Percentiles rank a stretch among this genome's conserved stretches.
These are phyloP conservation scores for Nemania sp. DNA, from an alignment of 2,329 filamentous ascomycete genomes.

Conservation along the genomic window DNA sequence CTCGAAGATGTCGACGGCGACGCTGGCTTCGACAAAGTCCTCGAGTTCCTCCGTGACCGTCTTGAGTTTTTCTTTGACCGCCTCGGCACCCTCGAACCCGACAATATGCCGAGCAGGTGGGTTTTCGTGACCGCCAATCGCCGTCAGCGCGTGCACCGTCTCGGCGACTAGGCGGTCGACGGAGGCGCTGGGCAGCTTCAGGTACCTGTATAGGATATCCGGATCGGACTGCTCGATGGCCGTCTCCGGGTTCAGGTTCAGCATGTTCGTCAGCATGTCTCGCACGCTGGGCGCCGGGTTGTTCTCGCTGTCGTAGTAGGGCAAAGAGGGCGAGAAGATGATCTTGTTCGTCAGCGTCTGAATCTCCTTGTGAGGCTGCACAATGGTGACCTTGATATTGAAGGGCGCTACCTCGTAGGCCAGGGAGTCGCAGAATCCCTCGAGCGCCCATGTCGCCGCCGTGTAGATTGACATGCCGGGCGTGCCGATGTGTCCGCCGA, in stretches of 20 bases:
- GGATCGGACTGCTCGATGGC: conserved; percentile 46
- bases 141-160: conserved; percentile 87
- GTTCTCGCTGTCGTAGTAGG: conserved; percentile 64
- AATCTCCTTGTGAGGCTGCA: conserved; percentile 94
- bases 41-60: conserved; percentile 95
- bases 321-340: conserved; percentile 78
- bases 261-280: conserved; percentile 78
- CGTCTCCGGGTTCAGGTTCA: conserved; percentile 76
- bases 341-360: conserved; percentile 85
- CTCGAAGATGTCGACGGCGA: conserved; percentile 77
- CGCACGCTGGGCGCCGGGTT: conserved; percentile 81
- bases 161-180: conserved; percentile 79
- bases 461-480: conserved; percentile 91
- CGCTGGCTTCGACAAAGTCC: conserved; percentile 90
- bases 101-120: conserved; percentile 94
- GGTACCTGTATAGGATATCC: conserved; percentile 70
- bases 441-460: conserved; percentile 90
- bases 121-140: conserved; percentile 94
- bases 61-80: conserved; percentile 94
- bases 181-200: conserved; percentile 69
- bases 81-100: conserved; percentile 81
- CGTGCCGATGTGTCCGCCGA: conserved; percentile 90
- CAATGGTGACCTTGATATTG: conserved; percentile 93
- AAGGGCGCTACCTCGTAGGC: conserved; percentile 97
- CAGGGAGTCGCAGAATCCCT: conserved; percentile 93